phyloP scores from a whole-genome alignment of 495 filamentous ascomycete species.

The Darksidea phi region DNA sequence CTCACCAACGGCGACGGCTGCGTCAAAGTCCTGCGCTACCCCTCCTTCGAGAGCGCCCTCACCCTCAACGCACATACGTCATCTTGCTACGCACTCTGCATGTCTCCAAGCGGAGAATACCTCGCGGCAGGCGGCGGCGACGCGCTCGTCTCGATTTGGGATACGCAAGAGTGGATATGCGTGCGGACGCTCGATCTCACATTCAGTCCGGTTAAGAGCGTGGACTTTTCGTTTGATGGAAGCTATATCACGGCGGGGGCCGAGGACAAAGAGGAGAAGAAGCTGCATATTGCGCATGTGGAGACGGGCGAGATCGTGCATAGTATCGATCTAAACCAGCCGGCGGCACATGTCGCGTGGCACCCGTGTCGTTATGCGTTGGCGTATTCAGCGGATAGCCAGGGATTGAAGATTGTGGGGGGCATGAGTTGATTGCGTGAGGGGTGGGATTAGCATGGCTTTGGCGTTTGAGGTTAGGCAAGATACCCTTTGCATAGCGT shows the following conservation, averaged over 20 bases:
- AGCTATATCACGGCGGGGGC: slow-evolving; percentile 81
- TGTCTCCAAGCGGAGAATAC: slow-evolving; percentile 74
- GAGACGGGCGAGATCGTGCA: slow-evolving; percentile 86
- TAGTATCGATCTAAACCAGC: slow-evolving; percentile 66
- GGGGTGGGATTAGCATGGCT: too few relatives aligned
- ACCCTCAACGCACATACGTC: slow-evolving; percentile 82
- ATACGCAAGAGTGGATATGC: slow-evolving; percentile 90
- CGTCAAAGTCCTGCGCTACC: slow-evolving; percentile 77
- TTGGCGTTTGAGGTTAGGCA: too few relatives aligned
- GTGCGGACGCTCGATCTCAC: slow-evolving; percentile 70
- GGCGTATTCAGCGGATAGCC: slow-evolving; percentile 81
- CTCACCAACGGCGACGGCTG: slow-evolving; percentile 79
- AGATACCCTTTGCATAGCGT: too few relatives aligned
- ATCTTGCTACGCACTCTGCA: slow-evolving; percentile 65
- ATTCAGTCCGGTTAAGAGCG: slow-evolving; percentile 74
- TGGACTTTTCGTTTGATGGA: slow-evolving; percentile 91
- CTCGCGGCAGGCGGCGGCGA: slow-evolving; percentile 88
- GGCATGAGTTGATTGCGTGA: not conserved
- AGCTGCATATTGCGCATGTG: slow-evolving; percentile 64
- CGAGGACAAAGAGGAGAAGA: slow-evolving; percentile 68
- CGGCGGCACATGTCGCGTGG: slow-evolving; percentile 69
- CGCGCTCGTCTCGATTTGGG: slow-evolving; percentile 84
- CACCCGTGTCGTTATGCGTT: slow-evolving; percentile 86
- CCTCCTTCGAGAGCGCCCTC: slow-evolving; percentile 52
- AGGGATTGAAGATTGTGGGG: slow-evolving; percentile 80